Conservation (phyloP, 2,329 filamentous ascomycete species). For the Monilinia polystroma region DNA sequence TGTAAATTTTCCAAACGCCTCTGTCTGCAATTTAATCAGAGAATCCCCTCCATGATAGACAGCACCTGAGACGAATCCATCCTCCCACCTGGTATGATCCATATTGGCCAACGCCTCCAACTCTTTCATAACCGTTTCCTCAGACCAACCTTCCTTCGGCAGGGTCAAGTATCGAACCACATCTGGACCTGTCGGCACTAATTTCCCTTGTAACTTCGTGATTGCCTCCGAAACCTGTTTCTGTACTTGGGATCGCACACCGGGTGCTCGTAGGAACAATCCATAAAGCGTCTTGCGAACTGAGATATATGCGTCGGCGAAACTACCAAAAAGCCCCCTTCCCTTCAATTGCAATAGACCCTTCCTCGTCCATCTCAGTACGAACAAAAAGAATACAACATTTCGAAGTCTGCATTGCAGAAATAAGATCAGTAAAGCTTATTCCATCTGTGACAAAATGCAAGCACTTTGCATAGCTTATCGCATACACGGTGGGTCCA, state of each 20-base stretch:
- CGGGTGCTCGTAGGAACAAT: constrained; percentile 80
- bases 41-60: constrained; percentile 93
- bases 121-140: constrained; percentile 77
- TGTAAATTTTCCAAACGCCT: constrained; percentile 91
- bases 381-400: constrained; percentile 83
- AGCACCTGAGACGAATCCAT: constrained; percentile 88
- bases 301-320: constrained; percentile 70
- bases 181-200: constrained; percentile 70
- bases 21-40: constrained; percentile 79
- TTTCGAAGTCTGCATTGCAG: constrained; percentile 67
- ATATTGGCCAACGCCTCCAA: constrained; percentile 75
- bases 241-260: constrained; percentile 81
- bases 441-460: constrained; percentile 1
- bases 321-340: constrained; percentile 78
- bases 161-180: constrained; percentile 72
- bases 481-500: constrained; percentile 15
- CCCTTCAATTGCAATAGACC: constrained; percentile 83
- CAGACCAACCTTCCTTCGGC: constrained; percentile 79
- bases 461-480: constrained; percentile 17
- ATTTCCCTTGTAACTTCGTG: constrained; percentile 76
- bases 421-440: background rate
- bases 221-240: constrained; percentile 80
- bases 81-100: constrained; percentile 96
- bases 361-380: constrained; percentile 79
- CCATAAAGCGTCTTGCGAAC: constrained; percentile 75